These are phyloP conservation scores for Schrenkiella parvula DNA, from an alignment of 345 rosid genomes.

Conservation along the genomic window DNA sequence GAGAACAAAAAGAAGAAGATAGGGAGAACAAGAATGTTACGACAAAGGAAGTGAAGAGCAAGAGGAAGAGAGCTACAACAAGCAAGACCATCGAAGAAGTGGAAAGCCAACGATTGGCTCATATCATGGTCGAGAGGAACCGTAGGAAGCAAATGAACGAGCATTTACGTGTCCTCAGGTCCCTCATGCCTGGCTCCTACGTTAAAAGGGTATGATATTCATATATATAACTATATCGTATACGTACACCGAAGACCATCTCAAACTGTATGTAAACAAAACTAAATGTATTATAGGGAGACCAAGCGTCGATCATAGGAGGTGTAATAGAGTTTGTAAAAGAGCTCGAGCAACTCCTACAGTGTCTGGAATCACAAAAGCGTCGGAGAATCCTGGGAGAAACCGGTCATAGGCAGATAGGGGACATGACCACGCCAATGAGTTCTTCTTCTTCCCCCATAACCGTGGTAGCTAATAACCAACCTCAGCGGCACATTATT, in stretches of 20 bases:
- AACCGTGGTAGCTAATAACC: background rate
- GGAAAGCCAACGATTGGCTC: constrained; percentile 92
- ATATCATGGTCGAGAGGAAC: constrained; percentile 89
- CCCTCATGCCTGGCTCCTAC: constrained; percentile 98
- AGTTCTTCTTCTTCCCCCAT: constrained; percentile 29
- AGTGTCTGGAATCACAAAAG: constrained; percentile 86
- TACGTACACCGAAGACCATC: background rate
- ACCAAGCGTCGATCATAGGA: constrained; percentile 93
- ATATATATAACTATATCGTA: background rate
- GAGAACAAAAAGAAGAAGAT: constrained; percentile 26
- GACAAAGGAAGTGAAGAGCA: constrained; percentile 48
- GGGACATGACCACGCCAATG: constrained; percentile 35
- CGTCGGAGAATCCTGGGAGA: constrained; percentile 62
- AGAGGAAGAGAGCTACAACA: constrained; percentile 70
- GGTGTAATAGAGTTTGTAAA: constrained; percentile 93
- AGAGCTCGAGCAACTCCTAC: constrained; percentile 87
- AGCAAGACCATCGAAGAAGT: constrained; percentile 84
- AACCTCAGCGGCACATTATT: constrained; percentile 5
- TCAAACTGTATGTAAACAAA: background rate
- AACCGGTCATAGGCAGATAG: constrained; percentile 30
- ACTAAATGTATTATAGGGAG: constrained; percentile 46
- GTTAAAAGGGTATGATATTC: constrained; percentile 75
- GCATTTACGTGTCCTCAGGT: constrained; percentile 46
- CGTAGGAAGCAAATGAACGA: constrained; percentile 85
- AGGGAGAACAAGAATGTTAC: constrained; percentile 19